Conservation (phyloP, 345 rosid species). For the Geranium rotundifolium region DNA sequence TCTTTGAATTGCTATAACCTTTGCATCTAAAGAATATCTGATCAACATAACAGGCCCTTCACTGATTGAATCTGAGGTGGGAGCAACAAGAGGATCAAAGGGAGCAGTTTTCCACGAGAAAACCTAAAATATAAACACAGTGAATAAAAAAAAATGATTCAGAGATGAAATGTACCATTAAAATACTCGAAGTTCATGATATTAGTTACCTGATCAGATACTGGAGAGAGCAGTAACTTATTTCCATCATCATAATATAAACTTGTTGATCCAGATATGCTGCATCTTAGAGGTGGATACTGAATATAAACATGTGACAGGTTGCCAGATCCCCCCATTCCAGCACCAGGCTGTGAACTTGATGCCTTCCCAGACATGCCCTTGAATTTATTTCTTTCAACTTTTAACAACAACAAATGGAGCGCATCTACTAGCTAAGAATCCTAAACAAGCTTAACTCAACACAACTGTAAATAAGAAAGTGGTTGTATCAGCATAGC, state of each 20-base stretch:
- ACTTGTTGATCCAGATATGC: slow-evolving; percentile 56
- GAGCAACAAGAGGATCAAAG: slow-evolving; percentile 45
- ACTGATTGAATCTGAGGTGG: slow-evolving; percentile 57
- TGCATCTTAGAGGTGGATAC: slow-evolving; percentile 57
- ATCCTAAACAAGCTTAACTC: slow-evolving; percentile 1
- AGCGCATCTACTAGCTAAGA: slow-evolving; percentile 1
- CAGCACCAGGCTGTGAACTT: slow-evolving; percentile 46
- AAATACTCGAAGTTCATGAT: not conserved
- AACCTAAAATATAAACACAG: slow-evolving; percentile 26
- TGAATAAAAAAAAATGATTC: slow-evolving; percentile 6
- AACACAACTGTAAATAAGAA: slow-evolving; percentile 1
- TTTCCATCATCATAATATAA: slow-evolving; percentile 88
- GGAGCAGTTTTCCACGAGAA: slow-evolving; percentile 79
- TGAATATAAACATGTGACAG: slow-evolving; percentile 77
- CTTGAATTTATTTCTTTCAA: slow-evolving; percentile 13
- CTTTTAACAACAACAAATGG: slow-evolving; percentile 3
- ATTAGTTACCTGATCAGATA: slow-evolving; percentile 49
- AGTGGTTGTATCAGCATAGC: not conserved
- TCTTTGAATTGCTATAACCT: slow-evolving; percentile 68
- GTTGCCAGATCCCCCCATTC: slow-evolving; percentile 55
- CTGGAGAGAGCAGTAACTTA: slow-evolving; percentile 52
- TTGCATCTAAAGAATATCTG: slow-evolving; percentile 73
- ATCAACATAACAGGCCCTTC: slow-evolving; percentile 75
- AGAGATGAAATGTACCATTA: slow-evolving; percentile 6
- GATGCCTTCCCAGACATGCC: slow-evolving; percentile 54